Percentiles rank a stretch among this genome's conserved stretches.
These are phyloP conservation scores for Ganoderma boninense DNA, from an alignment of 1,284 basidiomycete genomes.

Conservation along the genomic window DNA sequence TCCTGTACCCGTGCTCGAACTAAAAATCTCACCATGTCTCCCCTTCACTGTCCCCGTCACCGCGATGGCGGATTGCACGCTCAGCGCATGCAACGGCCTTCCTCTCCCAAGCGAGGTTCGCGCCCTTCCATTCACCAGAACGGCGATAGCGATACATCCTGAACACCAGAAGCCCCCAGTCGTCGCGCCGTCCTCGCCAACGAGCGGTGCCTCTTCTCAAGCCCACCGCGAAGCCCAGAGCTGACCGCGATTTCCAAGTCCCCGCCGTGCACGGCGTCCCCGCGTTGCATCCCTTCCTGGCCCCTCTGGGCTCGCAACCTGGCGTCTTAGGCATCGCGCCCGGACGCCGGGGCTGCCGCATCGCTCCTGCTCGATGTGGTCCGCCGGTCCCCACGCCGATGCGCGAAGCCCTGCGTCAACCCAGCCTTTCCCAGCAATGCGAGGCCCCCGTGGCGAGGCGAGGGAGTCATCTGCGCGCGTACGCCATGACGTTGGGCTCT, in stretches of 20 bases:
- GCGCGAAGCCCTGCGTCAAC: conserved; percentile 15
- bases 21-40: not conserved
- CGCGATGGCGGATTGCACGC: not conserved
- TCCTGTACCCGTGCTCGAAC: not conserved
- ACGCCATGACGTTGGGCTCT: conserved; percentile 17
- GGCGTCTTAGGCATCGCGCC: conserved; percentile 12
- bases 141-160: conserved; percentile 1
- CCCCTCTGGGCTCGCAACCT: conserved; percentile 4
- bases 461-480: conserved; percentile 23
- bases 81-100: no score
- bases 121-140: conserved; percentile 3
- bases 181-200: not conserved
- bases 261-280: not conserved
- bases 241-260: not conserved
- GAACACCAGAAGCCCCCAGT: not conserved
- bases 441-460: conserved; percentile 13
- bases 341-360: conserved; percentile 6
- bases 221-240: not conserved
- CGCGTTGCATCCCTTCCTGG: not conserved
- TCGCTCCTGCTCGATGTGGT: conserved; percentile 15
- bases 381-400: conserved; percentile 21
- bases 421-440: conserved; percentile 14
- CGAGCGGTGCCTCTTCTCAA: not conserved
- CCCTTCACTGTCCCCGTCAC: not conserved
- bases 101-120: not conserved